phyloP scores from a whole-genome alignment of 305 asterid genomes.

The Fraxinus velutina region DNA sequence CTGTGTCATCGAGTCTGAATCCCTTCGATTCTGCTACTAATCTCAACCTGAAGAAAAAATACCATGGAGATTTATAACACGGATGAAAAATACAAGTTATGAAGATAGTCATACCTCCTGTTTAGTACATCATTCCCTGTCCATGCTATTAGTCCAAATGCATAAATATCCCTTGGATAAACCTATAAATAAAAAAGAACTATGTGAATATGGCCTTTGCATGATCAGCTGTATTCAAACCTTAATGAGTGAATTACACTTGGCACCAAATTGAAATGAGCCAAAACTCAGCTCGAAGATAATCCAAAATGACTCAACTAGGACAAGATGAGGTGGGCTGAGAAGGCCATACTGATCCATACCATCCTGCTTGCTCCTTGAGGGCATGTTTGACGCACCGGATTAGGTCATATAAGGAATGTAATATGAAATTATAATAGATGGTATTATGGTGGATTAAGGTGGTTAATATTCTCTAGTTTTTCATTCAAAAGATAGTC shows the following conservation, averaged over 20 bases:
- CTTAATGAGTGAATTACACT: background rate
- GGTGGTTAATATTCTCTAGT: background rate
- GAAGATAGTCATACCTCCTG: conserved; percentile 56
- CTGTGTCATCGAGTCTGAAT: conserved; percentile 83
- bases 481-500: background rate
- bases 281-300: background rate
- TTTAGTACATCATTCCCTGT: conserved; percentile 92
- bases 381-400: background rate
- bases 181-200: conserved; percentile 47
- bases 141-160: conserved; percentile 95
- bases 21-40: conserved; percentile 87
- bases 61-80: background rate
- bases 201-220: background rate
- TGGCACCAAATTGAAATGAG: background rate
- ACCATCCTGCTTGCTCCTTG: background rate
- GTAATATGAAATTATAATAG: background rate
- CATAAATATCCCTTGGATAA: conserved; percentile 83
- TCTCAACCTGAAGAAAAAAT: conserved; percentile 54
- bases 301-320: background rate
- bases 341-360: background rate
- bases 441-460: background rate
- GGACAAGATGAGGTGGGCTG: background rate
- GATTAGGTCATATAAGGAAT: background rate
- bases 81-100: background rate
- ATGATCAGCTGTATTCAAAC: background rate